Evolutionary conservation across 805 yeast genomes (phyloP).

Genomic region (Candida railenensis): DNA sequence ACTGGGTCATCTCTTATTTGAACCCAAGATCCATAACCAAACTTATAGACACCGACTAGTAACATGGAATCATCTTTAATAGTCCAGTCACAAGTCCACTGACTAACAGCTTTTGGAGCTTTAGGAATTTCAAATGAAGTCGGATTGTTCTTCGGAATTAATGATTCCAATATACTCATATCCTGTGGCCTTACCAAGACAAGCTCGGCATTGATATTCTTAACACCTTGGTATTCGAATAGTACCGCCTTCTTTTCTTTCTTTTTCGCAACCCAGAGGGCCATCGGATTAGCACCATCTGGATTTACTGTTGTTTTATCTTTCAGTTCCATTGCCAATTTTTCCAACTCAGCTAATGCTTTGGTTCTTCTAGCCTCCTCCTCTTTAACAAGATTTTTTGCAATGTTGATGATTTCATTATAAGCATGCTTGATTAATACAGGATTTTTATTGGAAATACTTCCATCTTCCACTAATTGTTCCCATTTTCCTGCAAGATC

Average conservation of each 20-base stretch:
- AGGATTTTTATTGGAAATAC: slow-evolving; percentile 80
- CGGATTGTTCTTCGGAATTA: slow-evolving; percentile 55
- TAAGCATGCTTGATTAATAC: slow-evolving; percentile 74
- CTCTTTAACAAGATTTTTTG: slow-evolving; percentile 58
- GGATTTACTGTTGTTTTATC: slow-evolving; percentile 35
- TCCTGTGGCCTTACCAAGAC: slow-evolving; percentile 83
- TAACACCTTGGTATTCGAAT: slow-evolving; percentile 85
- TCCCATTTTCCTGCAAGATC: slow-evolving; percentile 78
- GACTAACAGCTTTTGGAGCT: slow-evolving; percentile 77
- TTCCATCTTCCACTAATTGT: slow-evolving; percentile 84
- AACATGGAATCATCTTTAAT: slow-evolving; percentile 82
- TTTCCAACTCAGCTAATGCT: slow-evolving; percentile 57
- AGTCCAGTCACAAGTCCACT: slow-evolving; percentile 90
- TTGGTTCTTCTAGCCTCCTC: slow-evolving; percentile 65
- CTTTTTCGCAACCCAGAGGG: slow-evolving; percentile 60
- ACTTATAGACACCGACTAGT: slow-evolving; percentile 81
- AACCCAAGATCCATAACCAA: slow-evolving; percentile 95
- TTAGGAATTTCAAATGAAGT: slow-evolving; percentile 57
- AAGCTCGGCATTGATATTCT: slow-evolving; percentile 87
- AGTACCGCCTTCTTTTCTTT: slow-evolving; percentile 87
- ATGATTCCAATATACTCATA: slow-evolving; percentile 60
- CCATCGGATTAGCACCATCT: slow-evolving; percentile 46
- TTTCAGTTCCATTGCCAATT: slow-evolving; percentile 56
- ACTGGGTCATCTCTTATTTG: slow-evolving; percentile 95
- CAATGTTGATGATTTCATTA: slow-evolving; percentile 62